Evolutionary conservation across 2,329 filamentous ascomycete genomes (phyloP).

Genomic region (Phoma sp.): DNA sequence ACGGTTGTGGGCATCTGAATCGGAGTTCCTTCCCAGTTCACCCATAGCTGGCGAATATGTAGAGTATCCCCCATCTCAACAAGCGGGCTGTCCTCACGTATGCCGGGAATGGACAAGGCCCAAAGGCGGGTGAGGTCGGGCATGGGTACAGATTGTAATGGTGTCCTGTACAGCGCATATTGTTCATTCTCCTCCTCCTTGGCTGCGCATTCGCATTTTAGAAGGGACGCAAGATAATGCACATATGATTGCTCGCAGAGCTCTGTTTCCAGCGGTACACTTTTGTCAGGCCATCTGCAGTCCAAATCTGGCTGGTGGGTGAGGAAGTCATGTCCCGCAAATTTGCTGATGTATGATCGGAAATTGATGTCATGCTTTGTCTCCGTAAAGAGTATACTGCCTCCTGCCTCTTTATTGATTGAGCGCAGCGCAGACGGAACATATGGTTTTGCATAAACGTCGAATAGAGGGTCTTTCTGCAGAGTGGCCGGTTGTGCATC

Average conservation of each 20-base stretch:
- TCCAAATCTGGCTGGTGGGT: background rate
- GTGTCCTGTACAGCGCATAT: slow-evolving; percentile 29
- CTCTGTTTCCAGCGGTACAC: background rate
- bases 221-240: slow-evolving; percentile 20
- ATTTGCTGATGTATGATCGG: slow-evolving; percentile 22
- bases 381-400: slow-evolving; percentile 6
- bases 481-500: background rate
- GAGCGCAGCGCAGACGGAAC: background rate
- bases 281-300: background rate
- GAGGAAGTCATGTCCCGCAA: slow-evolving; percentile 32
- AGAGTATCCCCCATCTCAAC: slow-evolving; percentile 43
- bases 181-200: slow-evolving; percentile 26
- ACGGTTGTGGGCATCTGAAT: slow-evolving; percentile 6
- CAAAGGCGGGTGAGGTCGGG: slow-evolving; percentile 19
- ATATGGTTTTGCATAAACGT: slow-evolving; percentile 9
- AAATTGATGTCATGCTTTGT: slow-evolving; percentile 26
- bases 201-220: slow-evolving; percentile 27
- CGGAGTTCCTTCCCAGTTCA: slow-evolving; percentile 24
- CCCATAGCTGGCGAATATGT: slow-evolving; percentile 40
- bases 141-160: slow-evolving; percentile 6
- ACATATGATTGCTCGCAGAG: slow-evolving; percentile 25
- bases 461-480: background rate
- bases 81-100: slow-evolving; percentile 42
- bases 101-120: slow-evolving; percentile 34
- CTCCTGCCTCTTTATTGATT: background rate